Evolutionary conservation across 2,329 filamentous ascomycete genomes (phyloP).

Genomic region (Trichoderma sp.): DNA sequence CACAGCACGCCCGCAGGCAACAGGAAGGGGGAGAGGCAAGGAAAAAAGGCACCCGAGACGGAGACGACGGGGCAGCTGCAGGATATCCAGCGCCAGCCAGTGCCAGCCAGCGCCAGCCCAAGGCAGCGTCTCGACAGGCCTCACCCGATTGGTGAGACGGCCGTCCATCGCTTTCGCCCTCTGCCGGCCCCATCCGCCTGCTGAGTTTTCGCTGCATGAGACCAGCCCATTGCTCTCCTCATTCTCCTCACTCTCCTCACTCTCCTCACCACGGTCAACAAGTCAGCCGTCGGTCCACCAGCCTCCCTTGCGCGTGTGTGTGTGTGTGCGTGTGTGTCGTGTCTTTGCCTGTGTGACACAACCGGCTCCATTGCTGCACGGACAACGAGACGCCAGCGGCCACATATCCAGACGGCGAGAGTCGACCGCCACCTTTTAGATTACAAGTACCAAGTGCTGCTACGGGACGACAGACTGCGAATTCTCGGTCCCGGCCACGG

Average conservation of each 20-base stretch:
- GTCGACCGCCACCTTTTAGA: not conserved
- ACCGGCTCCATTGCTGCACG: constrained; percentile 15
- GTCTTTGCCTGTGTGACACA: constrained; percentile 14
- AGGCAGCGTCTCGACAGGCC: not conserved
- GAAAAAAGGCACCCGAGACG: not conserved
- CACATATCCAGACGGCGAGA: constrained; percentile 10
- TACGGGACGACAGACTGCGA: not conserved
- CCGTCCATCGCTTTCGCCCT: not conserved
- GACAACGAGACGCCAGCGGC: constrained; percentile 9
- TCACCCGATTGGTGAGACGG: constrained; percentile 14
- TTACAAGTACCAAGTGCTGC: not conserved
- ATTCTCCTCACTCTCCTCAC: no score
- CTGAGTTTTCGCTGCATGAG: constrained; percentile 17
- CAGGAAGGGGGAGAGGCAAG: not conserved
- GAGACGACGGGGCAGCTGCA: constrained; percentile 13
- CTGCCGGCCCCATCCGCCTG: constrained; percentile 16
- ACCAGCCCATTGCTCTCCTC: constrained; percentile 4
- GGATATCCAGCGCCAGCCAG: not conserved
- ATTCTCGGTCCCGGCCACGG: not conserved
- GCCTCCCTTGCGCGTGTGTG: not conserved
- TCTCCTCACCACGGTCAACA: constrained; percentile 19
- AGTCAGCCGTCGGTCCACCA: constrained; percentile 15
- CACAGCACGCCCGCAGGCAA: not conserved
- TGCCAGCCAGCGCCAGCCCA: not conserved
- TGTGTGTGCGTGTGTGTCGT: constrained; percentile 10